These are phyloP conservation scores for Silene coronaria DNA, from an alignment of 179 eudicot species.

Conservation along the genomic window DNA sequence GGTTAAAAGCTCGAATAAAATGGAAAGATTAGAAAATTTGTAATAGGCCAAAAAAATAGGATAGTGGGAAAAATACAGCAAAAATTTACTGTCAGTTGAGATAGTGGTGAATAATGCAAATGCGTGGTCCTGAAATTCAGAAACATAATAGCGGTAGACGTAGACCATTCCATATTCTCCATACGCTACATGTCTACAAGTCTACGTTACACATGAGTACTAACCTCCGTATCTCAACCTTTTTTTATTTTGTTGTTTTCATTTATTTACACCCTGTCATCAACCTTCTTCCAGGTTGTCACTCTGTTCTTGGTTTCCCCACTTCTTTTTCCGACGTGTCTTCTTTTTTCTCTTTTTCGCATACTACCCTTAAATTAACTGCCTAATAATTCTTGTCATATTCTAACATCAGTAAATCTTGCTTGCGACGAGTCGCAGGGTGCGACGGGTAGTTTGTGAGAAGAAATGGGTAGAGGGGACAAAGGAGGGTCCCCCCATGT, in stretches of 20 bases:
- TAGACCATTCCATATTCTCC: neutral
- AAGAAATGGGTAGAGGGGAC: too few species aligned
- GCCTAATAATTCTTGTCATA: too few species aligned
- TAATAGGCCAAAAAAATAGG: neutral
- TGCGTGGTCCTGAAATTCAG: neutral
- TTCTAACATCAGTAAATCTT: too few species aligned
- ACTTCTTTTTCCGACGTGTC: conserved; percentile 17
- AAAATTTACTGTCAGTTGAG: neutral
- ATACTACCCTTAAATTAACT: neutral
- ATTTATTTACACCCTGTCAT: conserved; percentile 28
- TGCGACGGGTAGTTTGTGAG: too few species aligned
- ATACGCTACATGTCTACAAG: neutral
- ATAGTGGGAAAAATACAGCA: neutral
- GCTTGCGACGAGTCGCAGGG: too few species aligned
- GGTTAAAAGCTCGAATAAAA: neutral
- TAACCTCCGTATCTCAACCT: neutral
- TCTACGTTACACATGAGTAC: too few species aligned
- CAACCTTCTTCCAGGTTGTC: conserved; percentile 27
- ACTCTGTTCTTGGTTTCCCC: conserved; percentile 7
- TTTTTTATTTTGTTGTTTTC: neutral
- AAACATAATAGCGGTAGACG: conserved; percentile 1
- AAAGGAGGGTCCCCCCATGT: too few species aligned
- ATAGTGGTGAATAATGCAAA: neutral
- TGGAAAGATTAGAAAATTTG: neutral
- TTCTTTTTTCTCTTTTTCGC: neutral